phyloP scores from a whole-genome alignment of 768 basidiomycete species.

The Clitopilus passeckerianus region DNA sequence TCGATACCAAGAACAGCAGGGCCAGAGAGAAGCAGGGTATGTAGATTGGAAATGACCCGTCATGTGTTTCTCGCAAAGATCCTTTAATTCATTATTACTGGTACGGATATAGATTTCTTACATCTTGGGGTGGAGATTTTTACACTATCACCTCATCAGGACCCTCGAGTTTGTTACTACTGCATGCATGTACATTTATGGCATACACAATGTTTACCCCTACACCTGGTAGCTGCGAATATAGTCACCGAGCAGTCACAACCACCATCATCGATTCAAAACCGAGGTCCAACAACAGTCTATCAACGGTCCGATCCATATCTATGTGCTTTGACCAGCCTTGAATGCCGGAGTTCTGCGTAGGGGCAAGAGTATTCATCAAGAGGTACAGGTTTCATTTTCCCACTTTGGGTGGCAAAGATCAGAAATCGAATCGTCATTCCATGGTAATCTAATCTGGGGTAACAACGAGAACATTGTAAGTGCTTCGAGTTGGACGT shows the following conservation, averaged over 20 bases:
- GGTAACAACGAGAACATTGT: neutral
- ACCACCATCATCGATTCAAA: neutral
- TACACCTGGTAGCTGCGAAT: neutral
- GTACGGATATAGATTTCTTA: neutral
- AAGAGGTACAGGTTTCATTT: neutral
- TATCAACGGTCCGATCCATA: neutral
- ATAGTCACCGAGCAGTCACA: neutral
- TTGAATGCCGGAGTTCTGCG: neutral
- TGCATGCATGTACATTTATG: neutral
- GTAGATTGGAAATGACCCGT: conserved; percentile 2
- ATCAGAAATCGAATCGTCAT: neutral
- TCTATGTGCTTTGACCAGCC: neutral
- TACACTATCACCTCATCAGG: neutral
- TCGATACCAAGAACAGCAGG: conserved; percentile 71
- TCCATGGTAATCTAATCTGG: neutral
- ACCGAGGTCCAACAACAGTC: neutral
- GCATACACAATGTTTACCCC: neutral
- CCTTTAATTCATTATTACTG: neutral
- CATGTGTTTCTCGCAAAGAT: neutral
- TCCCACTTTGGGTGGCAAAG: neutral
- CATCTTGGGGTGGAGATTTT: neutral
- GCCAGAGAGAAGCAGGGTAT: conserved; percentile 21
- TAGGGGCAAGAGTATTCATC: neutral
- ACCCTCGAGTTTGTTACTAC: neutral
- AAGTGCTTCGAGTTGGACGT: neutral